A percentile compares a stretch with the other conserved stretches of the same genome.
phyloP scores from a whole-genome alignment of 228 moss, liverwort and hornwort genomes.

The Sphagnum fallax region DNA sequence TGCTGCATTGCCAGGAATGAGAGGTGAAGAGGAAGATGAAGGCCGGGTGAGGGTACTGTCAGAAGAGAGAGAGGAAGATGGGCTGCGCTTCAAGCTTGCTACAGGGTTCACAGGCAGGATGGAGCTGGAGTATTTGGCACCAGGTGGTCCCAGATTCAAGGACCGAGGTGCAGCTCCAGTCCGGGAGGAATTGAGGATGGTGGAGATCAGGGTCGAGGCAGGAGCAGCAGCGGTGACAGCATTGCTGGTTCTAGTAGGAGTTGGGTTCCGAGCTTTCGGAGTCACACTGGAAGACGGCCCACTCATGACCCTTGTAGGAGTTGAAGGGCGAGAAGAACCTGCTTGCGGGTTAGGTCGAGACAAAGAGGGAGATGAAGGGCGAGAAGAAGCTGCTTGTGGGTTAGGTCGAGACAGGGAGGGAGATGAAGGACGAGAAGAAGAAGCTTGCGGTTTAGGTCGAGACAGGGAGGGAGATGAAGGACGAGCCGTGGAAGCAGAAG shows the following conservation, averaged over 20 bases:
- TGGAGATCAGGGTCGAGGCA: no score
- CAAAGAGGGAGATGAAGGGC: not conserved
- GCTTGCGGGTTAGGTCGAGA: no score
- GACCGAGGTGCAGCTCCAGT: no score
- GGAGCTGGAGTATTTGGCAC: not conserved
- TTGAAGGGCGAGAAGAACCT: no score
- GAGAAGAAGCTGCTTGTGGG: no score
- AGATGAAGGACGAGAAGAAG: not conserved
- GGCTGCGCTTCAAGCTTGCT: no score
- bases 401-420: not conserved
- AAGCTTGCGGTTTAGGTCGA: not conserved
- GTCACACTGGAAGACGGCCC: no score
- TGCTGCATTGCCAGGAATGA: slow-evolving; percentile 7
- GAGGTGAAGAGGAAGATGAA: not conserved
- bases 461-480: not conserved
- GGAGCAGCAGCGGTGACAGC: not conserved
- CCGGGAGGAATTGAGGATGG: no score
- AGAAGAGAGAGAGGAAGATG: not conserved
- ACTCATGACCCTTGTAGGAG: no score
- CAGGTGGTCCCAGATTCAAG: no score
- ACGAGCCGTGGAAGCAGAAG: not conserved
- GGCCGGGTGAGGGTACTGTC: not conserved
- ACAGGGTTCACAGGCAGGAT: not conserved
- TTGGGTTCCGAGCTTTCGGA: no score
- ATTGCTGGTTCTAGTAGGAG: slow-evolving; percentile 1